These are phyloP conservation scores for Pythium insidiosum DNA, from an alignment of 352 stramenopile species.

Conservation along the genomic window DNA sequence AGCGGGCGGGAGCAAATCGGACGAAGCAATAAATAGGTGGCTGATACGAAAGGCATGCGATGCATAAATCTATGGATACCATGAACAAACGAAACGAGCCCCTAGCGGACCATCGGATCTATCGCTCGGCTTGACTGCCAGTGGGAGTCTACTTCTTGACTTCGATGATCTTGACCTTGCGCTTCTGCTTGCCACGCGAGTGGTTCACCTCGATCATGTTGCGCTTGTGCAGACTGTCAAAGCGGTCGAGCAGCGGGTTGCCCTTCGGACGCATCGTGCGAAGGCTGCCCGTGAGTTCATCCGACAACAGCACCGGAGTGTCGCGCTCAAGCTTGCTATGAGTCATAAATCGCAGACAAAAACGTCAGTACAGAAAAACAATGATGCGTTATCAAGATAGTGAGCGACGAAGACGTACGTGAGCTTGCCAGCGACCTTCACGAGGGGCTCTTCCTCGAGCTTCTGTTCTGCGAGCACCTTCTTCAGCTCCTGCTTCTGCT, in stretches of 20 bases:
- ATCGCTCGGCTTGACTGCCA: too few species aligned
- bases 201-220: conserved; percentile 77
- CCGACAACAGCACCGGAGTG: conserved; percentile 63
- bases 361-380: conserved; percentile 6
- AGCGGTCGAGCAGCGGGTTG: conserved; percentile 70
- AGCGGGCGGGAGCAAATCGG: too few species aligned
- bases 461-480: conserved; percentile 71
- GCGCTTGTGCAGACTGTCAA: conserved; percentile 83
- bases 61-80: too few species aligned
- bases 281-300: conserved; percentile 76
- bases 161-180: conserved; percentile 76
- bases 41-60: too few species aligned
- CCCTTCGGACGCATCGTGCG: conserved; percentile 76
- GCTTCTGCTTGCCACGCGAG: conserved; percentile 51
- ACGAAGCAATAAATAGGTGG: too few species aligned
- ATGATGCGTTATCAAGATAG: neutral
- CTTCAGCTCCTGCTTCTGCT: conserved; percentile 70
- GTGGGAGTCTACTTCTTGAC: conserved; percentile 60
- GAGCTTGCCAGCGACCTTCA: conserved; percentile 65
- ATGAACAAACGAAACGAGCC: too few species aligned
- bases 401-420: conserved; percentile 28
- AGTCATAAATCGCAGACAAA: too few species aligned
- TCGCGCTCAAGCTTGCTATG: conserved; percentile 67
- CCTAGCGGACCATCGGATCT: too few species aligned
- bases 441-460: conserved; percentile 61